Percentiles rank a stretch among this genome's conserved stretches.
These are phyloP conservation scores for Phanerochaete sordida DNA, from an alignment of 768 basidiomycete species.

Conservation along the genomic window DNA sequence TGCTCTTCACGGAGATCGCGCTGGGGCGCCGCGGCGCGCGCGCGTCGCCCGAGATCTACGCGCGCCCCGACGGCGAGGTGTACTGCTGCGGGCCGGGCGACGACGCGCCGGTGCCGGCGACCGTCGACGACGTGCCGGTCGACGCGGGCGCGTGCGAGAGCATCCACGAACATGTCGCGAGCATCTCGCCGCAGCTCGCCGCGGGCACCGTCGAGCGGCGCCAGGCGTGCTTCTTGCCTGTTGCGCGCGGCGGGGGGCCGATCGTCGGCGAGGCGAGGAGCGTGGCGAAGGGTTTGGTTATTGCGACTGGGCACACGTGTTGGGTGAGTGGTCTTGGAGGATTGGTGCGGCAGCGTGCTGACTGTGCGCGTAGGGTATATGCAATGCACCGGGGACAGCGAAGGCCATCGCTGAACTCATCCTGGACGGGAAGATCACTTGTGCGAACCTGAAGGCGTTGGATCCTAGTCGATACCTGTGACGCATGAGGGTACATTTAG, in stretches of 20 bases:
- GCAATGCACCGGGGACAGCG: constrained; percentile 83
- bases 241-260: constrained; percentile 64
- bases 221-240: constrained; percentile 81
- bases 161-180: constrained; percentile 52
- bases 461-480: constrained; percentile 29
- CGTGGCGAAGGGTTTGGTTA: constrained; percentile 59
- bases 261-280: constrained; percentile 61
- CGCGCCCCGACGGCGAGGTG: constrained; percentile 64
- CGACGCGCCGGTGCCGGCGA: constrained; percentile 60
- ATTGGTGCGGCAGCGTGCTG: background rate
- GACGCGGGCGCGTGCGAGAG: constrained; percentile 53
- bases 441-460: constrained; percentile 50
- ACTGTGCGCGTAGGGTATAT: constrained; percentile 53
- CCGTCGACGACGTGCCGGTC: constrained; percentile 69
- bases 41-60: constrained; percentile 66
- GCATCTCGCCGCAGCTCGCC: constrained; percentile 55
- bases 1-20: constrained; percentile 77
- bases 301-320: constrained; percentile 79
- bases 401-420: constrained; percentile 67
- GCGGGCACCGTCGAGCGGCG: constrained; percentile 48
- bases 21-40: constrained; percentile 25
- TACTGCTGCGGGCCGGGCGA: constrained; percentile 83
- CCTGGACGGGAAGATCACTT: constrained; percentile 59
- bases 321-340: constrained; percentile 51
- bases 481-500: background rate